phyloP scores from a whole-genome alignment of 208 protist genomes.

The Novymonas esmeraldas region DNA sequence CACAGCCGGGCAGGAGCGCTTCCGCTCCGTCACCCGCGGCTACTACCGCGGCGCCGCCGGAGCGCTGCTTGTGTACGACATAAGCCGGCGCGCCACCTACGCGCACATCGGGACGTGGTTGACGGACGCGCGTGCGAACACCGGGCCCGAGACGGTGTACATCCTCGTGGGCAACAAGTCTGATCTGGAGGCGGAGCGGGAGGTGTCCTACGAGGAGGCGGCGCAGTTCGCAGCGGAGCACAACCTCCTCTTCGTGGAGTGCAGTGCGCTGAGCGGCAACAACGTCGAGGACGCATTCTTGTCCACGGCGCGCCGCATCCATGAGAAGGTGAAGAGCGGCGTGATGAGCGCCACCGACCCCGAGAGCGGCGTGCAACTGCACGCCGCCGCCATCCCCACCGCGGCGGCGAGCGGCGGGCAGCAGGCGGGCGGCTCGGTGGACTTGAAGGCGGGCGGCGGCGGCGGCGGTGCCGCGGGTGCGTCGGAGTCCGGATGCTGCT shows the following conservation, averaged over 20 bases:
- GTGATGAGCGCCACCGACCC: slow-evolving; percentile 84
- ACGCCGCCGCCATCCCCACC: slow-evolving; percentile 49
- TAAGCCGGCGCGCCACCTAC: slow-evolving; percentile 89
- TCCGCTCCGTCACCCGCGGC: slow-evolving; percentile 93
- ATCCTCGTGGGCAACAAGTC: slow-evolving; percentile 96
- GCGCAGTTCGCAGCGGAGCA: slow-evolving; percentile 95
- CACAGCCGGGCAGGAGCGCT: slow-evolving; percentile 93
- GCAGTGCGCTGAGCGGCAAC: slow-evolving; percentile 91
- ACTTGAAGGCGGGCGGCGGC: slow-evolving; percentile 9
- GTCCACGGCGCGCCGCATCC: slow-evolving; percentile 91
- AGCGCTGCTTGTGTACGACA: slow-evolving; percentile 97
- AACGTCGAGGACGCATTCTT: slow-evolving; percentile 96
- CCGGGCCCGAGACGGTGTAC: slow-evolving; percentile 84
- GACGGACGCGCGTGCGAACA: slow-evolving; percentile 93
- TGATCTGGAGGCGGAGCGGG: slow-evolving; percentile 94
- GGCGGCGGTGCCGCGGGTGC: slow-evolving; percentile 2
- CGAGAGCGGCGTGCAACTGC: slow-evolving; percentile 83
- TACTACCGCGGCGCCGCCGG: slow-evolving; percentile 97
- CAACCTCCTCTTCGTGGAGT: slow-evolving; percentile 95
- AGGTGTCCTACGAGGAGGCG: slow-evolving; percentile 97
- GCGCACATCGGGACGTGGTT: slow-evolving; percentile 94
- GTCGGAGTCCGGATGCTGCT: slow-evolving; percentile 24
- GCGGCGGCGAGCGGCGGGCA: slow-evolving; percentile 17
- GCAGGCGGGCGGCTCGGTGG: slow-evolving; percentile 3
- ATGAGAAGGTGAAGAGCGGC: slow-evolving; percentile 94